Percentiles rank a stretch among this genome's conserved stretches.
These are phyloP conservation scores for Tolypocladium capitatum DNA, from an alignment of 2,329 filamentous ascomycete genomes.

Conservation along the genomic window DNA sequence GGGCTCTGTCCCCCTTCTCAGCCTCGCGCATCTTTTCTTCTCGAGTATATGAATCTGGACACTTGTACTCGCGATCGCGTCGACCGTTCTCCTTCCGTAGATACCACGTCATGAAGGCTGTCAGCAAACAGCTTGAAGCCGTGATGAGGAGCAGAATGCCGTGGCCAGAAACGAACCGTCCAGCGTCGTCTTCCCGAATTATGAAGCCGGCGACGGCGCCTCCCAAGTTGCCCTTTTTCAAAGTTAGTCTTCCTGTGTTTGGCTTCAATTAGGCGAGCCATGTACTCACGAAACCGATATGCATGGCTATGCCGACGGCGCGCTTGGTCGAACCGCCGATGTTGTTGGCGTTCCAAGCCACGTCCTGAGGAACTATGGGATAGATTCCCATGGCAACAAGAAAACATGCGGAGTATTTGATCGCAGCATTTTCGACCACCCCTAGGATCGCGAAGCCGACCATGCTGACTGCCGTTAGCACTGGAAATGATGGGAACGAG, in stretches of 20 bases:
- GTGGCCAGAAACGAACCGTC: constrained; percentile 45
- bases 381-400: constrained; percentile 28
- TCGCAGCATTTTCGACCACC: constrained; percentile 18
- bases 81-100: constrained; percentile 42
- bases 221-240: constrained; percentile 19
- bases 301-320: constrained; percentile 42
- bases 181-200: constrained; percentile 27
- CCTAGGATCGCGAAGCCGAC: constrained; percentile 20
- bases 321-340: constrained; percentile 42
- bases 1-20: constrained; percentile 43
- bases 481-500: neutral
- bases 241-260: too few species aligned
- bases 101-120: constrained; percentile 43
- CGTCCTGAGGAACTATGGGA: constrained; percentile 39
- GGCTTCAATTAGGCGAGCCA: constrained; percentile 3
- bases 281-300: constrained; percentile 28
- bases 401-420: constrained; percentile 36
- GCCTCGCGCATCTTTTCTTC: constrained; percentile 39
- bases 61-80: constrained; percentile 34
- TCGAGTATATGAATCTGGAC: constrained; percentile 34
- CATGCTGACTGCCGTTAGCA: constrained; percentile 10
- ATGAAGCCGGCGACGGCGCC: constrained; percentile 21
- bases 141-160: constrained; percentile 43
- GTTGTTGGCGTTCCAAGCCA: constrained; percentile 48
- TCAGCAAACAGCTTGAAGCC: constrained; percentile 36